Evolutionary conservation across 768 basidiomycete species (phyloP), one percentile per base, ranked within the genome.

Genomic region (Mycena rosella): DNA sequence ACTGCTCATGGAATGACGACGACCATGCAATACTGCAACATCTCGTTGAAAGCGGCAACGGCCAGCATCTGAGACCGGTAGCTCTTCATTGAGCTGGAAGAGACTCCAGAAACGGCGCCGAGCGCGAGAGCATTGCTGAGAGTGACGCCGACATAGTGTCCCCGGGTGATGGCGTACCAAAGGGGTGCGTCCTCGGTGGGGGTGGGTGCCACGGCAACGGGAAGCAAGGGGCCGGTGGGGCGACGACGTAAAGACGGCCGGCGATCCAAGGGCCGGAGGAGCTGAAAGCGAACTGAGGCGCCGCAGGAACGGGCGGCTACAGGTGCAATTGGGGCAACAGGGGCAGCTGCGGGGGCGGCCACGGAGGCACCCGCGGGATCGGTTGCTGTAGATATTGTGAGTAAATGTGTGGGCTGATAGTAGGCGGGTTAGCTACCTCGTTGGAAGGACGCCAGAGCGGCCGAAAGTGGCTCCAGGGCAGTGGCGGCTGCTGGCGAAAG

Each of bases 141-240:
- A 34, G 52, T 55, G 26, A 67, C 27, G 30, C 59, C 53, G 27
- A 67, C 44, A 15, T 54, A 60, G 22, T 4, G 29, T 32, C 65
- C 61, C 0, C 18, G 14, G 18, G 47, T 49, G 29, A 64, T 57
- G 36, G 18, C 20, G n/a, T 64, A 64, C 55, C 53, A 64, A 8
- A 27, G 0, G 0, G 18, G 38, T 5, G 26, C 17, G 4, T 20
- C 8, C 9, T 47, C 5, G 32, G 6, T 22, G 14, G 6, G n/a
- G 42, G 7, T 3, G 42, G 5, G 3, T 20, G n/a, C 40, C 20
- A 29, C 36, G 20, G 34, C 27, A 13, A 64, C 22, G 9, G 26
- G 20, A 0, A 40, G 0, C 3, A 64, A 45, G 9, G 14, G 34
- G 3, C 18, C 45, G 42, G 20, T 26, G 34, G 63, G 63, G 24